A percentile compares a stretch with the other conserved stretches of the same genome.
Evolutionary conservation across 257 asterid genomes (phyloP).

Genomic region (Coffea canephora): DNA sequence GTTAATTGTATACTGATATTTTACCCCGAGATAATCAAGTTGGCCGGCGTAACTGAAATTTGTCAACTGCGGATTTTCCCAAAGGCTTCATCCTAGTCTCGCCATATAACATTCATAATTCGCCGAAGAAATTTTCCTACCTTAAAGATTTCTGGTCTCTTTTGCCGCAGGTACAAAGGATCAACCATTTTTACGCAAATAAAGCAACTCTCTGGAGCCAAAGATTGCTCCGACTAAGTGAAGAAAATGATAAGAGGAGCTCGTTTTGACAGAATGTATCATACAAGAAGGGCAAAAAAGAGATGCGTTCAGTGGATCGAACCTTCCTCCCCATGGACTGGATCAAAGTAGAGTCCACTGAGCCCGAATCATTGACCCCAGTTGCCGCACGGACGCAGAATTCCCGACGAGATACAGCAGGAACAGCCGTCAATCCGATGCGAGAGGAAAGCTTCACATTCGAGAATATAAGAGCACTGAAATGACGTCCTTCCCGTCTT

Average conservation of each 20-base stretch:
- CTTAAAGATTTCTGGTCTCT: background rate
- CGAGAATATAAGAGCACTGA: background rate
- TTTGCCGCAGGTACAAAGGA: background rate
- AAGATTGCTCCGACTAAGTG: background rate
- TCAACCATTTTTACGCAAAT: too few relatives aligned
- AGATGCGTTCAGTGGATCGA: background rate
- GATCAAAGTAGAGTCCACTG: slow-evolving; percentile 58
- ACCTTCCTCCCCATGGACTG: slow-evolving; percentile 90
- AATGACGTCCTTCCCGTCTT: background rate
- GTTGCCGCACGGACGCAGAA: slow-evolving; percentile 53
- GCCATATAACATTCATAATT: background rate
- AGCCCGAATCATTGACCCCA: slow-evolving; percentile 35
- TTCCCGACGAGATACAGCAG: slow-evolving; percentile 31
- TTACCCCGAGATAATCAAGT: background rate
- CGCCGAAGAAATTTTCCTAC: background rate
- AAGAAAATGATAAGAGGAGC: background rate
- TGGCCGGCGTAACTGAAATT: background rate
- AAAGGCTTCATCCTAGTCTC: background rate
- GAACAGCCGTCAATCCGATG: slow-evolving; percentile 3
- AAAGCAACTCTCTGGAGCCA: background rate
- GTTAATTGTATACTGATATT: background rate
- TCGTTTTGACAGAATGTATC: background rate
- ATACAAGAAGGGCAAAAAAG: background rate
- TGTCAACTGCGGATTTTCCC: background rate
- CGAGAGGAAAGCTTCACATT: slow-evolving; percentile 26